A percentile compares a stretch with the other conserved stretches of the same genome.
These are phyloP conservation scores for Corrigiola litoralis DNA, from an alignment of 179 eudicot species.

Conservation along the genomic window DNA sequence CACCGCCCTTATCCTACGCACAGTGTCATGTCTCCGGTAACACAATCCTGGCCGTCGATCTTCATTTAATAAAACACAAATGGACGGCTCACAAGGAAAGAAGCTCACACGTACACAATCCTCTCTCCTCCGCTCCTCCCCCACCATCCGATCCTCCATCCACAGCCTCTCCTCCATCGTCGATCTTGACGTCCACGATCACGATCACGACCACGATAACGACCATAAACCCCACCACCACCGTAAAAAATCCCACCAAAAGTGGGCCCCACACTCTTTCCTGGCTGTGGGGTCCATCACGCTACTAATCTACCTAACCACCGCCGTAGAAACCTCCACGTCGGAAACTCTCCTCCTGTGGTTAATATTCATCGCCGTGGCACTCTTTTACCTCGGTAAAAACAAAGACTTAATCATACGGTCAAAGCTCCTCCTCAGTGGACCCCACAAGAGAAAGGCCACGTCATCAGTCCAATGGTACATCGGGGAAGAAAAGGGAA, in stretches of 20 bases:
- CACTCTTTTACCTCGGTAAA: constrained; percentile 41
- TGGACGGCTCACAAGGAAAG: constrained; percentile 64
- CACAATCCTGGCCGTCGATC: too few species aligned
- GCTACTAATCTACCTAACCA: too few species aligned
- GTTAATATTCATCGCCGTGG: constrained; percentile 48
- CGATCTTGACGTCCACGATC: constrained; percentile 19
- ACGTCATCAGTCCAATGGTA: constrained; percentile 65
- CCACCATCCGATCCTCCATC: constrained; percentile 77
- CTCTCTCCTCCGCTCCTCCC: constrained; percentile 84
- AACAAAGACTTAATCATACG: constrained; percentile 36
- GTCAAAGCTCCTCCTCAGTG: constrained; percentile 14
- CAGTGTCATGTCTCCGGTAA: constrained; percentile 36
- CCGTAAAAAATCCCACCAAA: not conserved
- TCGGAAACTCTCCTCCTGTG: constrained; percentile 58
- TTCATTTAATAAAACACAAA: not conserved
- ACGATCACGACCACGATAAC: constrained; percentile 1
- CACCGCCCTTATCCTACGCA: constrained; percentile 22
- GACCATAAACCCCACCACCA: not conserved
- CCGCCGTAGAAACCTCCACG: constrained; percentile 37
- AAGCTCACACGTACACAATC: constrained; percentile 70
- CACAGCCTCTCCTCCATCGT: constrained; percentile 61
- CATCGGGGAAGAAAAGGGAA: constrained; percentile 46
- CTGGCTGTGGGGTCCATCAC: too few species aligned
- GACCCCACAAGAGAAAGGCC: constrained; percentile 5
- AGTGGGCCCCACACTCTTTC: not conserved